Conservation (phyloP, 2,329 filamentous ascomycete species). For the Fusarium sp. region DNA sequence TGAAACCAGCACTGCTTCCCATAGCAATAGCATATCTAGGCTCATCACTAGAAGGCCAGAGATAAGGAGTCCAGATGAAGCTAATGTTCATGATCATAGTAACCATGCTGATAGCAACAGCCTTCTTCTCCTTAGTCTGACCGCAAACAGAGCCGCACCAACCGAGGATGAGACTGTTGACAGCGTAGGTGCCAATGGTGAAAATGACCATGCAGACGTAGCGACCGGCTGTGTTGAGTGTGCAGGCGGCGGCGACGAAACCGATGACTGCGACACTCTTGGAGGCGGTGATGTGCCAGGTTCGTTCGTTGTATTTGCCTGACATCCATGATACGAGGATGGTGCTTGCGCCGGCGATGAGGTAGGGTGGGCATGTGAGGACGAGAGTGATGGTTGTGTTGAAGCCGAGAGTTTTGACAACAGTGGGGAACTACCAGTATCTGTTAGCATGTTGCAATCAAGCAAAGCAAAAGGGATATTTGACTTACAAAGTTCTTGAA, state of each 20-base stretch:
- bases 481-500: slow-evolving; percentile 54
- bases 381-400: slow-evolving; percentile 49
- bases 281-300: slow-evolving; percentile 60
- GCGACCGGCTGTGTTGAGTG: slow-evolving; percentile 37
- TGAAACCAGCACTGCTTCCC: slow-evolving; percentile 45
- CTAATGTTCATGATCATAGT: slow-evolving; percentile 46
- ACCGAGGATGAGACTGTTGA: slow-evolving; percentile 61
- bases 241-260: slow-evolving; percentile 45
- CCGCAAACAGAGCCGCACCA: slow-evolving; percentile 59
- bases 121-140: slow-evolving; percentile 64
- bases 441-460: neutral
- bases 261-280: slow-evolving; percentile 55
- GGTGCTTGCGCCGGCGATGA: slow-evolving; percentile 52
- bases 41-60: slow-evolving; percentile 43
- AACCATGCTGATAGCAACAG: slow-evolving; percentile 56
- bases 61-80: slow-evolving; percentile 47
- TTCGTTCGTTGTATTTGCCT: slow-evolving; percentile 60
- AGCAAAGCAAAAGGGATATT: rapidly evolving
- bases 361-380: slow-evolving; percentile 58
- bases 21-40: slow-evolving; percentile 42
- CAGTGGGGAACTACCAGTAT: slow-evolving; percentile 38
- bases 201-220: slow-evolving; percentile 56
- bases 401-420: slow-evolving; percentile 49
- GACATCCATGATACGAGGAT: slow-evolving; percentile 53
- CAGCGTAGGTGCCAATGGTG: slow-evolving; percentile 54